Evolutionary conservation across 805 yeast species (phyloP), one percentile per base, ranked within the genome.

Genomic region (Metschnikowia borealis): DNA sequence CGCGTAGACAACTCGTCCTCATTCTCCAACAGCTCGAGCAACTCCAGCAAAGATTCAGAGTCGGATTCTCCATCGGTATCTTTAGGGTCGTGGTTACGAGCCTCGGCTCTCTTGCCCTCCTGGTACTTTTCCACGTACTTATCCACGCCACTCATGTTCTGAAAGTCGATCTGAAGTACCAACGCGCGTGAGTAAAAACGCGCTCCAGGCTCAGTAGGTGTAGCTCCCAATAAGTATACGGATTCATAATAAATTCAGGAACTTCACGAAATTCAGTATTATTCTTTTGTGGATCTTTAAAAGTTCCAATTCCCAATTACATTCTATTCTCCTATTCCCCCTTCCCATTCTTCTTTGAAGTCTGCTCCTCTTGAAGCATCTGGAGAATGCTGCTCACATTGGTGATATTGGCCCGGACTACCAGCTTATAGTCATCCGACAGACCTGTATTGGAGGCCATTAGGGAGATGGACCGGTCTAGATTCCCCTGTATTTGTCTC

Each of bases 81-180:
- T 26, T 26, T 26, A 26, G 5, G 29, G 29, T 8, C 29, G 10
- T 62, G 60, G 6, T 33, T 31, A 8, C 40, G 35, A n/a, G 43
- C 26, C 21, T 48, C 47, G 32, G 59, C 46, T 33, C 70, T 62
- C 54, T 70, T 61, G 14, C 73, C 58, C 11, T 76, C 75, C 55
- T 78, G 81, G 61, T 76, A 80, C 53, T 61, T 64, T 45, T 78
- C 82, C 15, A 77, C 59, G 44, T 71, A 55, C 45, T 61, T 63
- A 5, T 71, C 55, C 48, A 65, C 70, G 51, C 62, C 61, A 52
- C 70, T 71, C 77, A 73, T 72, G n/a, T 15, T 26, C 29, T 26
- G 29, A 26, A 10, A 26, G 29, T 8, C 29, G 3, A 26, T 26
- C 29, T 26, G 13, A 4, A 26, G 11, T 26, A 26, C 11, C 11